Percentiles rank a stretch among this genome's conserved stretches.
Conservation (phyloP, 768 basidiomycete genomes). For the Leccinum incarnatum region DNA sequence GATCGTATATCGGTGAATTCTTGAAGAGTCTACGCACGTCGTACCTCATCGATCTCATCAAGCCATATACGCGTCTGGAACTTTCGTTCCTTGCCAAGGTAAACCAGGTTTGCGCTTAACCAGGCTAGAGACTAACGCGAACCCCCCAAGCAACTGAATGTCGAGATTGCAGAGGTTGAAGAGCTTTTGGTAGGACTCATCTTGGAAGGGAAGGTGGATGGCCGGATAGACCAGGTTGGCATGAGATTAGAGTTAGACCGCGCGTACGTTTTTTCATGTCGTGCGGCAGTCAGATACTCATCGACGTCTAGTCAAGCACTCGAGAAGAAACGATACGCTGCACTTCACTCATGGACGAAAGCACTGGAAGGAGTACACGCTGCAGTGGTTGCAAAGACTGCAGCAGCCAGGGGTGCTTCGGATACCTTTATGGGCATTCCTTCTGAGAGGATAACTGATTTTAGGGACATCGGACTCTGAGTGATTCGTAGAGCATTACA, state of each 20-base stretch:
- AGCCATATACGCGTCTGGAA: constrained; percentile 94
- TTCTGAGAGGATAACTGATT: constrained; percentile 32
- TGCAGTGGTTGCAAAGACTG: constrained; percentile 71
- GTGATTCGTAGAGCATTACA: constrained; percentile 6
- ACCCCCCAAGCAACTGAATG: constrained; percentile 80
- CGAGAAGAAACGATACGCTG: constrained; percentile 82
- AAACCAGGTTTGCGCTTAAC: constrained; percentile 9
- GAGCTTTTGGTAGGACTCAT: constrained; percentile 92
- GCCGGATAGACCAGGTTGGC: constrained; percentile 93
- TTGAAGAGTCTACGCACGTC: constrained; percentile 91
- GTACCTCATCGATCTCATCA: constrained; percentile 97
- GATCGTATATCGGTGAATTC: constrained; percentile 94
- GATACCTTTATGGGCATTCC: constrained; percentile 35
- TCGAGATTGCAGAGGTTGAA: constrained; percentile 89
- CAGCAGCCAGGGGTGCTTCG: constrained; percentile 33
- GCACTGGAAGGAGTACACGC: constrained; percentile 75
- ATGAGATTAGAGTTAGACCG: constrained; percentile 89
- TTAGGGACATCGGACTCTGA: constrained; percentile 29
- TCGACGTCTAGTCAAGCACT: constrained; percentile 67
- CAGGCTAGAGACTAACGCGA: not conserved
- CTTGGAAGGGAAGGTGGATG: constrained; percentile 95
- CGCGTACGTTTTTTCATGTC: constrained; percentile 47
- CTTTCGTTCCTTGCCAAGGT: constrained; percentile 92
- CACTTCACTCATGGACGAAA: constrained; percentile 78
- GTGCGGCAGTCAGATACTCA: constrained; percentile 1